Base-by-base conservation (phyloP, 352 stramenopile genomes). In the Pythium dissimile region DNA sequence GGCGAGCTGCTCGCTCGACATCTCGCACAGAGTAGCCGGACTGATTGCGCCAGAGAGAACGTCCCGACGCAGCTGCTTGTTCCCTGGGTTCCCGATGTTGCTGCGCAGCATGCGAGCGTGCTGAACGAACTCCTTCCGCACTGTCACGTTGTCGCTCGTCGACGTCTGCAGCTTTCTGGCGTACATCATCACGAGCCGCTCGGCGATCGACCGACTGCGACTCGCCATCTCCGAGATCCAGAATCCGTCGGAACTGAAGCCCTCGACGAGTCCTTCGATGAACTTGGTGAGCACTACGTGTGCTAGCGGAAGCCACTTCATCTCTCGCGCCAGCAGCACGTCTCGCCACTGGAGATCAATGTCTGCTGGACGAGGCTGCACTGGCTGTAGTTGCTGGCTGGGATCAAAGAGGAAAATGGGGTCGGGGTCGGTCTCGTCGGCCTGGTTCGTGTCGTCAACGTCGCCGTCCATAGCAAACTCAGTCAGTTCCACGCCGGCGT, bases 81-180 rank as follows among this genome's bases (percentile, higher is more conserved):
- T 86, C 9, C 71, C 65, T 0, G 45, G 20, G 37, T 79, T 80
- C 3, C 62, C 62, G 10, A 86, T 45, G 38, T 86, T 86, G 53
- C 58, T 75, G 2, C 69, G 71, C 0, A 86, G 59, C 73, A 82
- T 84, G 3, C 76, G 69, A n/a, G 66, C 66, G 30, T 86, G 76
- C 4, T 67, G 48, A 39, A 59, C 28, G 54, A 82, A 84, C 18
- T 80, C 73, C 23, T 73, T 80, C 27, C 71, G 65, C 20, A 84
- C 37, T 5, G 39, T 57, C 11, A 52, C 24, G 35, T 84, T 78
- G 31, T 71, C 53, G 9, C 65, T 54, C 18, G 37, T 42, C 23
- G 34, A 30, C 10, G 59, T 50, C 12, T 50, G 50, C 3, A 77
- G 73, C 41, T 75, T 81, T 4, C 35, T 34, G 13, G 77, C 59